phyloP scores from a whole-genome alignment of 352 stramenopile species.

The Phytopythium vexans region DNA sequence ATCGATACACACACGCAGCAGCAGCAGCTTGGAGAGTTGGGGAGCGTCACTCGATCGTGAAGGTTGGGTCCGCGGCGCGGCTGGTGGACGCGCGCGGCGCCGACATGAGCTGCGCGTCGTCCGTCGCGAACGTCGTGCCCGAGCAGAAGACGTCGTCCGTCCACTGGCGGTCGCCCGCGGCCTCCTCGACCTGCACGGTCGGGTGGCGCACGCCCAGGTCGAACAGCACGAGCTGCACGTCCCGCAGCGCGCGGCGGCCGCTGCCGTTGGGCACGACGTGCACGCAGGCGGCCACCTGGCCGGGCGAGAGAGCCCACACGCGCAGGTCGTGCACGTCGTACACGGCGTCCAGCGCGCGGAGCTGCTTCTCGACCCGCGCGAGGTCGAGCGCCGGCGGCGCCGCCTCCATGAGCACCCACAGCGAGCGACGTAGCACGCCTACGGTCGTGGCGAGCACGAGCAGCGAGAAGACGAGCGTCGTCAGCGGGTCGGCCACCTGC shows the following conservation, averaged over 20 bases:
- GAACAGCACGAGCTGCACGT: conserved; percentile 50
- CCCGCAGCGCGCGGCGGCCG: conserved; percentile 36
- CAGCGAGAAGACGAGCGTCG: conserved; percentile 95
- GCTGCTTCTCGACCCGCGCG: conserved; percentile 47
- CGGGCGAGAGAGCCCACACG: conserved; percentile 95
- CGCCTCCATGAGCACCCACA: conserved; percentile 95
- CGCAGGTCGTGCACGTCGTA: conserved; percentile 97
- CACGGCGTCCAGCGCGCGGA: conserved; percentile 73
- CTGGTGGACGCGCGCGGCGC: conserved; percentile 57
- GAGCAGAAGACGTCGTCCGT: conserved; percentile 59
- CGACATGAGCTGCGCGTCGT: conserved; percentile 62
- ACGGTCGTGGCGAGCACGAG: conserved; percentile 94
- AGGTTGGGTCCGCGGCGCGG: conserved; percentile 18
- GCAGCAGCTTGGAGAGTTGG: background rate
- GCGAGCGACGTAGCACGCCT: conserved; percentile 88
- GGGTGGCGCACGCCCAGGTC: conserved; percentile 51
- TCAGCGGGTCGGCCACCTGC: conserved; percentile 96
- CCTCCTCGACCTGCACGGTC: conserved; percentile 72
- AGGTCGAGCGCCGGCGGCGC: conserved; percentile 72
- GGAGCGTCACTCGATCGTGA: conserved; percentile 6
- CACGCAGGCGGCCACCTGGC: conserved; percentile 87
- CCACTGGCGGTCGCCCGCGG: conserved; percentile 46
- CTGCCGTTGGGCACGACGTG: conserved; percentile 82
- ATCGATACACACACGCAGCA: conserved; percentile 1
- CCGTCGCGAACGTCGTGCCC: conserved; percentile 41